Percentiles rank a stretch among this genome's conserved stretches.
Evolutionary conservation across 2,329 filamentous ascomycete genomes (phyloP).

Genomic region (Ophiocordyceps camponoti-saundersi): DNA sequence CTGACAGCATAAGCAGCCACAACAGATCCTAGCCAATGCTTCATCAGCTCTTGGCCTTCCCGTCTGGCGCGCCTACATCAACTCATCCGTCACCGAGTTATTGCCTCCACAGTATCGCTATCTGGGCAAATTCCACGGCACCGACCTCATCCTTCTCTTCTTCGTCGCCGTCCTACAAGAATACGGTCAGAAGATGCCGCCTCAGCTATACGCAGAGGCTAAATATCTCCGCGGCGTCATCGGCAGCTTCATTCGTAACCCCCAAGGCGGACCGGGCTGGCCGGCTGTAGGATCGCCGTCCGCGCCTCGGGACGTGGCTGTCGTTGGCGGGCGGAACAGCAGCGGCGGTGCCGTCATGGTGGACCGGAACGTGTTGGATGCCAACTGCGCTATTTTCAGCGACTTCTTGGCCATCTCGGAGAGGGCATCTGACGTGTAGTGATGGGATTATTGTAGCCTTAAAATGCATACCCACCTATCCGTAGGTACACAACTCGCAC

Average conservation of each 20-base stretch:
- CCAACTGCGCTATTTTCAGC: slow-evolving; percentile 7
- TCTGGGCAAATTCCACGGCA: slow-evolving; percentile 11
- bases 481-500: too few relatives aligned
- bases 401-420: not conserved
- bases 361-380: slow-evolving; percentile 6
- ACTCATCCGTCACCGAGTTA: slow-evolving; percentile 7
- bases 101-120: slow-evolving; percentile 6
- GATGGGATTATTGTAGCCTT: not conserved
- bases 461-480: not conserved
- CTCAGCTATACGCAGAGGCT: slow-evolving; percentile 8
- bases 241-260: slow-evolving; percentile 9
- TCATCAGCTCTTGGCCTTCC: slow-evolving; percentile 6
- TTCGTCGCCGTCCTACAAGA: slow-evolving; percentile 3
- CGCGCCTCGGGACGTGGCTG: slow-evolving; percentile 6
- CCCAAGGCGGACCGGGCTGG: slow-evolving; percentile 10
- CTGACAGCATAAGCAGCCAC: slow-evolving; percentile 9
- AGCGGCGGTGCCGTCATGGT: slow-evolving; percentile 4
- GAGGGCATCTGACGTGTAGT: slow-evolving; percentile 14
- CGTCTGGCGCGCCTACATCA: slow-evolving; percentile 12
- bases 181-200: slow-evolving; percentile 4
- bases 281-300: slow-evolving; percentile 7
- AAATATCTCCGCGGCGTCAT: slow-evolving; percentile 8
- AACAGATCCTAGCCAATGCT: slow-evolving; percentile 7
- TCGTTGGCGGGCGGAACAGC: slow-evolving; percentile 6
- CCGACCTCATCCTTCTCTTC: slow-evolving; percentile 10